phyloP scores from a whole-genome alignment of 2,329 filamentous ascomycete genomes.

The Aureobasidium sp. region DNA sequence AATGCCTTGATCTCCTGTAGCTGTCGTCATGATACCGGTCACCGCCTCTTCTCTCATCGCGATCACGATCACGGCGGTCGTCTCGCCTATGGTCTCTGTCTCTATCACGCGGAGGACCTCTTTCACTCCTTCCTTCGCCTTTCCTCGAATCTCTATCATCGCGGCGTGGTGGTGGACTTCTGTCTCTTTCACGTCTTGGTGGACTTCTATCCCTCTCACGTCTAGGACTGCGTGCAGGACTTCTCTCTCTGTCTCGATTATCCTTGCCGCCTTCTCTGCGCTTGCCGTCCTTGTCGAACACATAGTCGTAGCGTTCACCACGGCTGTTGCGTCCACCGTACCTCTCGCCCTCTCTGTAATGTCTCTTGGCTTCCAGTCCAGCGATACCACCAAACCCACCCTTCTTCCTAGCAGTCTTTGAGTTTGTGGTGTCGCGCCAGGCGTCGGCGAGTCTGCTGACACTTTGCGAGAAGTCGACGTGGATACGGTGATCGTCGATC shows the following conservation, averaged over 20 bases:
- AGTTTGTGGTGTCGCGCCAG: constrained; percentile 80
- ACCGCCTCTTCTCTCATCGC: not conserved
- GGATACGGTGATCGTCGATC: constrained; percentile 94
- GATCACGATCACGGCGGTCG: not conserved
- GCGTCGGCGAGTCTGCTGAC: constrained; percentile 77
- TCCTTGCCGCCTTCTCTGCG: constrained; percentile 12
- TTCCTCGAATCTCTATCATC: too few relatives aligned
- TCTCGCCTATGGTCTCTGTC: constrained; percentile 8
- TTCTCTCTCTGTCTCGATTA: constrained; percentile 15
- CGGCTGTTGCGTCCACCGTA: constrained; percentile 35
- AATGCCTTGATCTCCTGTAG: constrained; percentile 12
- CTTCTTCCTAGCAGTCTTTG: constrained; percentile 57
- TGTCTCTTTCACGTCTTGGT: not conserved
- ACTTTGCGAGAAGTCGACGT: constrained; percentile 97
- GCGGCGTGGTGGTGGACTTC: too few relatives aligned
- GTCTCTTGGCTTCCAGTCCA: constrained; percentile 78
- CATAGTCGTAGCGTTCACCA: constrained; percentile 55
- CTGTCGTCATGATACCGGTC: constrained; percentile 2
- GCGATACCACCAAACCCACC: constrained; percentile 89
- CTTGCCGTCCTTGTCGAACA: constrained; percentile 59
- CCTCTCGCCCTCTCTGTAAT: constrained; percentile 57
- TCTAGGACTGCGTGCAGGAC: constrained; percentile 20
- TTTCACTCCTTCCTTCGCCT: not conserved
- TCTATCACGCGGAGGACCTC: constrained; percentile 7
- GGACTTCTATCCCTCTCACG: constrained; percentile 9